Base-by-base conservation (phyloP, 2,329 filamentous ascomycete genomes). In the Boeremia exigua region DNA sequence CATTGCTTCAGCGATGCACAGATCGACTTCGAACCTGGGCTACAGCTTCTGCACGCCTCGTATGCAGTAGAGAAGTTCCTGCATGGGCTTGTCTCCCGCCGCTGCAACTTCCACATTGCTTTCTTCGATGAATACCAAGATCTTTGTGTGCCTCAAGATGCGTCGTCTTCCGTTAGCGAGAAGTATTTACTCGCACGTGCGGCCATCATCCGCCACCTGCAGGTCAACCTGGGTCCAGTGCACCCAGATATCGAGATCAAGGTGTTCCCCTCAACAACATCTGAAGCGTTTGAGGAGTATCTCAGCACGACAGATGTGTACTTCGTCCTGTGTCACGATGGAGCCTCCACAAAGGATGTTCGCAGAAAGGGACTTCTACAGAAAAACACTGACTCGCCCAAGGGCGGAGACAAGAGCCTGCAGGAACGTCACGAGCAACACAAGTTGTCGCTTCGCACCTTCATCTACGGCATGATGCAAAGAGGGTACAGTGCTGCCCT, bases 281-380 rank as follows among this genome's bases (percentile, higher is more conserved):
- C 81, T 36, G 45, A 70, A 0, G 76, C 75, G 0, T 92, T 90
- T 62, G 57, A 71, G 5, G 63, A 79, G 1, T 89, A 90, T 63
- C 75, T 90, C 1, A 60, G 76, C 2, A 66, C 70, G 1, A 80
- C 81, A 23, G 81, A 84, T 0, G 77, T 86, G 3, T 87, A 89
- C 66, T 90, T 92, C 62, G 75, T 91, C 48, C 83, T 92, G 78
- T 85, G 83, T 48, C 87, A 90, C 61, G 86, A 91, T 68, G 88
- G 87, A 40, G 78, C 79, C 30, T 69, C 66, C 3, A 63, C 63
- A 33, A 62, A 48, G 36, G 64, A 66, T 30, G 49, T 62, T 19
- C 62, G 59, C 23, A 71, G 65, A 44, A 56, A 59, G 15, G 48
- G 61, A 39, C 48, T 62, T 32, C 45, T 60, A 17, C 51, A 59